Evolutionary conservation across 2,329 filamentous ascomycete genomes (phyloP), one percentile per base, ranked within the genome.

Genomic region (Trichoderma hamatum): DNA sequence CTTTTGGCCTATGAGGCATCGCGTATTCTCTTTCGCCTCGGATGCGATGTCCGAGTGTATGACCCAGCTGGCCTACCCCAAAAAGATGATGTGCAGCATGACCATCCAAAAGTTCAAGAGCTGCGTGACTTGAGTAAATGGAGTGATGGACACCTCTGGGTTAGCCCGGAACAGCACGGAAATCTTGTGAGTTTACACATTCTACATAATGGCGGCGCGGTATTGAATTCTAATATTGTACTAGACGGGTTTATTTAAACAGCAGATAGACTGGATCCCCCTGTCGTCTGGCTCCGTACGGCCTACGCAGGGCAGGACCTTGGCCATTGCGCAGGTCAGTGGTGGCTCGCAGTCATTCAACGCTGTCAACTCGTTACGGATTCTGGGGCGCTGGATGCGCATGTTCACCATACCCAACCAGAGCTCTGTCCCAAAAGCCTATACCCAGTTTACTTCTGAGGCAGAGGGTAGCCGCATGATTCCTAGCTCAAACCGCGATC

Each of bases 211-310:
- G n/a, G n/a, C 51, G 13, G 26, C n/a, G n/a, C 13, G 13, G 4
- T 30, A 19, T 19, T 6, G 14, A 6, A 30, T 60, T 13, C 52
- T 68, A 52, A 70, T 58, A n/a, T 32, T 28, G 60, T 9, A 28
- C 7, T 32, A 86, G 82, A 90, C 88, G 0, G 87, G 84, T 4
- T 85, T 90, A 0, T 91, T 91, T 82, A 91, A 91, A 72, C 89
- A 89, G 72, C 88, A 91, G 72, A 90, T 91, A 59, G 89, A 91
- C 76, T 91, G 89, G 89, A 89, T 91, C 49, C 89, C 89, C 0
- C 80, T 91, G 0, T 84, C 81, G 1, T 85, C 85, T 0, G 88
- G 89, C 28, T 86, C 85, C 10, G 85, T 91, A 0, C 85, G 89
- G 0, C 89, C 88, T 0, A 91, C 89, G 0, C 89, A 91, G 78